These are phyloP conservation scores for Globisporangium solare DNA, from an alignment of 352 stramenopile species.

Conservation along the genomic window DNA sequence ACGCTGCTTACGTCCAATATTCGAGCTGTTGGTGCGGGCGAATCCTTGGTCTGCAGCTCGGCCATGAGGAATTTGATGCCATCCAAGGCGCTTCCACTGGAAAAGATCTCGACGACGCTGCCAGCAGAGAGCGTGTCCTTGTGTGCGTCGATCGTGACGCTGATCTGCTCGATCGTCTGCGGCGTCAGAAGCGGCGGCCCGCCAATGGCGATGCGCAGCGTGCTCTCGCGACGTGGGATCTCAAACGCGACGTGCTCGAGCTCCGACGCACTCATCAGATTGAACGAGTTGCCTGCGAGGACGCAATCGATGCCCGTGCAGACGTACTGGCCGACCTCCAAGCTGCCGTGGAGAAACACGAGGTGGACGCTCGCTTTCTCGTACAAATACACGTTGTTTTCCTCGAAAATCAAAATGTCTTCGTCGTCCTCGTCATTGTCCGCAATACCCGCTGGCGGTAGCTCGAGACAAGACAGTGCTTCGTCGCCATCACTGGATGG, in stretches of 20 bases:
- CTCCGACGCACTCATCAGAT: slow-evolving; percentile 27
- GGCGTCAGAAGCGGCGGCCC: slow-evolving; percentile 50
- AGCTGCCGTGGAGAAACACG: slow-evolving; percentile 37
- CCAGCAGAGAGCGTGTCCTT: slow-evolving; percentile 33
- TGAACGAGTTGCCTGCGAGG: slow-evolving; percentile 48
- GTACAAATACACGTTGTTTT: slow-evolving; percentile 55
- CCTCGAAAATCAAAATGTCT: slow-evolving; percentile 31
- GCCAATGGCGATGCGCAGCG: slow-evolving; percentile 36
- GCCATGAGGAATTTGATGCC: slow-evolving; percentile 10
- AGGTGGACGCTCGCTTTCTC: slow-evolving; percentile 49
- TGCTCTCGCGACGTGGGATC: slow-evolving; percentile 50
- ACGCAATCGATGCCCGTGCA: slow-evolving; percentile 55
- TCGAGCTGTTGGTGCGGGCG: background rate
- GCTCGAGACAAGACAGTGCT: background rate
- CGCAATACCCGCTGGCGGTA: too few relatives aligned
- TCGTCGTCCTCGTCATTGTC: background rate
- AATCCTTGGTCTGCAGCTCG: slow-evolving; percentile 2
- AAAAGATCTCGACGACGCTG: slow-evolving; percentile 48
- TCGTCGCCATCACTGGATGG: too few relatives aligned
- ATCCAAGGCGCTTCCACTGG: slow-evolving; percentile 5
- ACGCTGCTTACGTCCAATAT: background rate
- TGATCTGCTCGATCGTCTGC: slow-evolving; percentile 33
- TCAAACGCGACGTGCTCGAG: slow-evolving; percentile 35
- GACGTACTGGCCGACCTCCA: slow-evolving; percentile 44
- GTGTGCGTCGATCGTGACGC: slow-evolving; percentile 38